Evolutionary conservation across 768 basidiomycete genomes (phyloP).

Genomic region (Mycena albidolilacea): DNA sequence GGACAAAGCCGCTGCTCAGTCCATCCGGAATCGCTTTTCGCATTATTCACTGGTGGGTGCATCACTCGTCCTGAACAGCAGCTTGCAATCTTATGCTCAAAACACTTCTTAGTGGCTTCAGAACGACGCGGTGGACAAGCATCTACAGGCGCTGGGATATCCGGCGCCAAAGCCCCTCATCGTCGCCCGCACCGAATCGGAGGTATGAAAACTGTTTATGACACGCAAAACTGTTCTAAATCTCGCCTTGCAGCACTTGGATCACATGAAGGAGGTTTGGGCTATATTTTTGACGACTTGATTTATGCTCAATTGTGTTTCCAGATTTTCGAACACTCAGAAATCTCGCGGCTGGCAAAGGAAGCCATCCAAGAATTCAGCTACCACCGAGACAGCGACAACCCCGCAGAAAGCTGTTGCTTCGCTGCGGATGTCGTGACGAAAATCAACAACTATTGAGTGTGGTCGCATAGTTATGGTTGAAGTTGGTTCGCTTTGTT

Average conservation of each 20-base stretch:
- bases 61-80: slow-evolving; percentile 1
- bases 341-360: slow-evolving; percentile 4
- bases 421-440: slow-evolving; percentile 30
- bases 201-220: slow-evolving; percentile 16
- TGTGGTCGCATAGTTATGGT: too few relatives aligned
- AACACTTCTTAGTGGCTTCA: slow-evolving; percentile 22
- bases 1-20: slow-evolving; percentile 15
- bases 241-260: slow-evolving; percentile 21
- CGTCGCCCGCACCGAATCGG: slow-evolving; percentile 26
- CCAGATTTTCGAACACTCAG: slow-evolving; percentile 32
- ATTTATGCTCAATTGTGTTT: slow-evolving; percentile 2
- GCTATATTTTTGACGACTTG: slow-evolving; percentile 9
- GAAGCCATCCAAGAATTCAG: slow-evolving; percentile 15
- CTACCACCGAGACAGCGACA: slow-evolving; percentile 24
- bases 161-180: slow-evolving; percentile 26
- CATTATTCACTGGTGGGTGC: slow-evolving; percentile 27
- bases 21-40: slow-evolving; percentile 16
- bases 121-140: slow-evolving; percentile 29
- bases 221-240: slow-evolving; percentile 4
- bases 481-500: too few relatives aligned
- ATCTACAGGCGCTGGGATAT: slow-evolving; percentile 30
- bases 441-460: slow-evolving; percentile 27
- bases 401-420: background rate
- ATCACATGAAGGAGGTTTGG: slow-evolving; percentile 29
- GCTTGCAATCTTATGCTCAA: slow-evolving; percentile 9